Percentiles rank a stretch among this genome's conserved stretches.
These are phyloP conservation scores for Geranium rotundifolium DNA, from an alignment of 345 rosid species.

Conservation along the genomic window DNA sequence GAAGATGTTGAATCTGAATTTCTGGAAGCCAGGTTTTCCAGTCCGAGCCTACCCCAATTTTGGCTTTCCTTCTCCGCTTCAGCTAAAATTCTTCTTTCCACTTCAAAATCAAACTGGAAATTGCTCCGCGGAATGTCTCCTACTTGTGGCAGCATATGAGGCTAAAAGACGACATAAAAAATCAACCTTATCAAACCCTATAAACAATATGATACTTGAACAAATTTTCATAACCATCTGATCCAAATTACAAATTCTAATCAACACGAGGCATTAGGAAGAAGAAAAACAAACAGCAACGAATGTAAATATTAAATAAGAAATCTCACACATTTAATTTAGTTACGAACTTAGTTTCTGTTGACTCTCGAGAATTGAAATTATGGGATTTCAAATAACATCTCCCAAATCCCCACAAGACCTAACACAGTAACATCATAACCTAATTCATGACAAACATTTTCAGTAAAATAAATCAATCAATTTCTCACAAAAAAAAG, in stretches of 20 bases:
- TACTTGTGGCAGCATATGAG: conserved; percentile 40
- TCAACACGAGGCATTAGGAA: background rate
- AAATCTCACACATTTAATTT: too few species aligned
- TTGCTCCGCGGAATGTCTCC: conserved; percentile 69
- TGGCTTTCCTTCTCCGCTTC: conserved; percentile 65
- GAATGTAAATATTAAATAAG: too few species aligned
- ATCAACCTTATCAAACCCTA: conserved; percentile 2
- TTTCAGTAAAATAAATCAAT: background rate
- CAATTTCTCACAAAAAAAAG: background rate
- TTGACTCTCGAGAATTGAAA: too few species aligned
- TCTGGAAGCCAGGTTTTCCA: conserved; percentile 48
- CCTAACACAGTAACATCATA: background rate
- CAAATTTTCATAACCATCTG: background rate
- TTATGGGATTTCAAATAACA: too few species aligned
- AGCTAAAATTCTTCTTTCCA: conserved; percentile 58
- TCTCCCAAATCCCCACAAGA: background rate
- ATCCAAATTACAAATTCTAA: background rate
- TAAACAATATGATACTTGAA: background rate
- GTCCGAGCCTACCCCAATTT: conserved; percentile 58
- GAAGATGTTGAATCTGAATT: conserved; percentile 35
- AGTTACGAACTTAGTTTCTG: too few species aligned
- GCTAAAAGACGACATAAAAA: conserved; percentile 31
- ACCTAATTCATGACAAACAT: background rate
- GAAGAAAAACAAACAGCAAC: too few species aligned
- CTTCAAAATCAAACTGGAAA: conserved; percentile 66